These are phyloP conservation scores for Aspergillus quadricinctus DNA, from an alignment of 2,329 filamentous ascomycete genomes.

Conservation along the genomic window DNA sequence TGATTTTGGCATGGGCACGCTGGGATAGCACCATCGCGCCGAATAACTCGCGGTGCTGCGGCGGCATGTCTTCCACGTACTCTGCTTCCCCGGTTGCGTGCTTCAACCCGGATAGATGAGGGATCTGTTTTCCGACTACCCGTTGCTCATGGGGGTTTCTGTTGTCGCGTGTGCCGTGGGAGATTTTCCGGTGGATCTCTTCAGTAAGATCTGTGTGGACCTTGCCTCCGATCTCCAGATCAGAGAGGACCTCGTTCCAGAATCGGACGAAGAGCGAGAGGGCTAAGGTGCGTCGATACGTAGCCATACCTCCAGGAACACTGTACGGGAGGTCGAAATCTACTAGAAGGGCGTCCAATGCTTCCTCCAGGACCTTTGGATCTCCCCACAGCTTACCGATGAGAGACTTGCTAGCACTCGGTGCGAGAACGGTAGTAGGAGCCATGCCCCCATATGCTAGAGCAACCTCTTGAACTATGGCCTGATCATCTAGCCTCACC, in stretches of 20 bases:
- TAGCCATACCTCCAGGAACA: slow-evolving; percentile 96
- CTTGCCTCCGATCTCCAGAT: slow-evolving; percentile 46
- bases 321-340: slow-evolving; percentile 88
- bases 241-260: slow-evolving; percentile 78
- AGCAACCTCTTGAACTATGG: slow-evolving; percentile 43
- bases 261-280: slow-evolving; percentile 96
- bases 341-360: slow-evolving; percentile 80
- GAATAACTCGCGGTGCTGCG: slow-evolving; percentile 80
- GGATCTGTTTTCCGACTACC: slow-evolving; percentile 77
- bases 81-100: slow-evolving; percentile 92
- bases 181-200: slow-evolving; percentile 83
- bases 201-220: slow-evolving; percentile 70
- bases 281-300: slow-evolving; percentile 85
- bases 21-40: slow-evolving; percentile 84
- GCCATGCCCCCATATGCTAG: slow-evolving; percentile 96
- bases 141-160: slow-evolving; percentile 75
- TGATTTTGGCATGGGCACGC: slow-evolving; percentile 80
- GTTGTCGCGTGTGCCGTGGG: slow-evolving; percentile 66
- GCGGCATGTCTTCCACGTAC: slow-evolving; percentile 92
- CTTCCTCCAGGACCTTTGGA: slow-evolving; percentile 77
- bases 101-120: slow-evolving; percentile 86
- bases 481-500: slow-evolving; percentile 37
- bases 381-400: slow-evolving; percentile 75
- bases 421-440: slow-evolving; percentile 81
- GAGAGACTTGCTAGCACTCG: slow-evolving; percentile 68